These are phyloP conservation scores for Scleroderma citrinum DNA, from an alignment of 768 basidiomycete species.

Conservation along the genomic window DNA sequence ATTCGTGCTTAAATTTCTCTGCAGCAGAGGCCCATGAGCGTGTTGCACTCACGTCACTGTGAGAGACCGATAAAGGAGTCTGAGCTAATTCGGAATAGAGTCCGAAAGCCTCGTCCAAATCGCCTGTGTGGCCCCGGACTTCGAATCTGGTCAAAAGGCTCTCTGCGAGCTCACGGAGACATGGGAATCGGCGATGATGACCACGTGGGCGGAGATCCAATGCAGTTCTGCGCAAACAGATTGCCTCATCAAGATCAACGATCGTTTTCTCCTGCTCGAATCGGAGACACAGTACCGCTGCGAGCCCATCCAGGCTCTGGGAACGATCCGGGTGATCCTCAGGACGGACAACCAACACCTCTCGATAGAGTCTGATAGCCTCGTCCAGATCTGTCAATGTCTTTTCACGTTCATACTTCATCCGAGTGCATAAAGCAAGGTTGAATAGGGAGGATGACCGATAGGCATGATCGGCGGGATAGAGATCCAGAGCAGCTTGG, in stretches of 20 bases:
- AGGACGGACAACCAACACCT: conserved; percentile 13
- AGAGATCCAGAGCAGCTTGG: no score
- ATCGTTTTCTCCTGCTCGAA: background rate
- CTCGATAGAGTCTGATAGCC: conserved; percentile 13
- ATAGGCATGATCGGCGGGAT: no score
- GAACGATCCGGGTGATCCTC: conserved; percentile 4
- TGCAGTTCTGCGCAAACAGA: conserved; percentile 9
- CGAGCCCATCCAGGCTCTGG: conserved; percentile 7
- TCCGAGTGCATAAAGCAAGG: background rate
- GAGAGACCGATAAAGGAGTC: conserved; percentile 15
- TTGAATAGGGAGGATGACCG: no score
- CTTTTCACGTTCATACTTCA: conserved; percentile 4
- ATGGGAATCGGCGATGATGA: conserved; percentile 11
- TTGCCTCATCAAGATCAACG: conserved; percentile 19
- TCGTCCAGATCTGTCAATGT: conserved; percentile 9
- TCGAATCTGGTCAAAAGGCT: conserved; percentile 8
- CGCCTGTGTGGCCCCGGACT: background rate
- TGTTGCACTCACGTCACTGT: conserved; percentile 10
- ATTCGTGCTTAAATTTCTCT: conserved; percentile 15
- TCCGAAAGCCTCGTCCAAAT: conserved; percentile 20
- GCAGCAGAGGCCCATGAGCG: conserved; percentile 18
- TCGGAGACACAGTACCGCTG: conserved; percentile 6
- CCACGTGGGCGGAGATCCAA: conserved; percentile 8
- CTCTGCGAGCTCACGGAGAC: conserved; percentile 1
- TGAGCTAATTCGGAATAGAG: conserved; percentile 13